Evolutionary conservation across 345 rosid genomes (phyloP).

Genomic region (Sapria himalayana): DNA sequence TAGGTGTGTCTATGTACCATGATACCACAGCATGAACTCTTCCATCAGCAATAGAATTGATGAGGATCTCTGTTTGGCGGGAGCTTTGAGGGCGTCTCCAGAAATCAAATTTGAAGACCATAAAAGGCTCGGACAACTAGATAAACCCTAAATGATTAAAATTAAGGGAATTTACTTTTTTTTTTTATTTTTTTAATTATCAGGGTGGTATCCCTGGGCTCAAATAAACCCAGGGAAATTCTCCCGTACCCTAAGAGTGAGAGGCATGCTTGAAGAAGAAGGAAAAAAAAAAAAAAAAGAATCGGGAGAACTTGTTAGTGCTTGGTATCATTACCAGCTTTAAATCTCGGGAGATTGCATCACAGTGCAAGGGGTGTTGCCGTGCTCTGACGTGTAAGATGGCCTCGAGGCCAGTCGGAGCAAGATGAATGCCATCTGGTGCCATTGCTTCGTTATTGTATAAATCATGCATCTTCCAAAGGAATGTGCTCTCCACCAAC

Average conservation of each 20-base stretch:
- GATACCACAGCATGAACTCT: constrained; percentile 61
- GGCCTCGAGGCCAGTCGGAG: constrained; percentile 35
- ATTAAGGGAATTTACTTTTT: constrained; percentile 11
- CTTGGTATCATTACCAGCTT: constrained; percentile 32
- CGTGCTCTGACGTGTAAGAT: constrained; percentile 30
- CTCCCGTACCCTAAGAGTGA: too few relatives aligned
- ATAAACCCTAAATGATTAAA: constrained; percentile 26
- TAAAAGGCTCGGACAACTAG: constrained; percentile 87
- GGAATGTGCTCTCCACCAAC: constrained; percentile 60
- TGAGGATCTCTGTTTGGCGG: constrained; percentile 27
- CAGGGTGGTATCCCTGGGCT: too few relatives aligned
- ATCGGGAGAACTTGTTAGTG: constrained; percentile 5
- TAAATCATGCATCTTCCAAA: constrained; percentile 51
- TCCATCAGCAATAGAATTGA: constrained; percentile 41
- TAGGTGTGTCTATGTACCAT: constrained; percentile 28
- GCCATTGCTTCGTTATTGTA: constrained; percentile 27
- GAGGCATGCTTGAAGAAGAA: too few relatives aligned
- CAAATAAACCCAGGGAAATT: too few relatives aligned
- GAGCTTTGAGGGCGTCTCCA: constrained; percentile 71
- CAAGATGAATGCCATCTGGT: constrained; percentile 39
- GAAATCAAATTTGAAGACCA: constrained; percentile 78
- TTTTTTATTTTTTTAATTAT: too few relatives aligned
- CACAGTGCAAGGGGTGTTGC: constrained; percentile 67
- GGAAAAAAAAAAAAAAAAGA: too few relatives aligned
- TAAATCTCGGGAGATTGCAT: constrained; percentile 48